Base-by-base conservation (phyloP, 208 protist genomes). In the Leishmania major region DNA sequence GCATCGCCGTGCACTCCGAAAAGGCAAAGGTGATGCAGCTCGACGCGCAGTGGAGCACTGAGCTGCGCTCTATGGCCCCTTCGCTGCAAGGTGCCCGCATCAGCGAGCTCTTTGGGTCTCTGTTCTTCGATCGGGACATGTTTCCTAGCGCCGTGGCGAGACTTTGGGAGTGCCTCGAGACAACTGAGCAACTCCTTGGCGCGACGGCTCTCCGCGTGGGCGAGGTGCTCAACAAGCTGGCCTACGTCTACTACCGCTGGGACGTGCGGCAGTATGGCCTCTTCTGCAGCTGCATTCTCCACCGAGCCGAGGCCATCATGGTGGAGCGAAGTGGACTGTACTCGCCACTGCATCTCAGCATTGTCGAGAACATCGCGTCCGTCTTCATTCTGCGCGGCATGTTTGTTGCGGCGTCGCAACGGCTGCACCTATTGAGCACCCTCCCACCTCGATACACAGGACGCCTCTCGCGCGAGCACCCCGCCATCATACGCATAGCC, bases 221-320 rank as follows among this genome's bases (percentile, higher is more conserved):
- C 28, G 85, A 90, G 78, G 75, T 89, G 62, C 81, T 92, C 47
- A 91, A 92, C 82, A 89, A 90, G 76, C 80, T 94, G 35, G 83
- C 87, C 35, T 89, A 88, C 72, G 85, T 89, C 6, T 94, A 92
- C 82, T 94, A 89, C 82, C 74, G 80, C 66, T 92, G 89, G 87
- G 84, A 92, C 67, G 83, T 77, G 35, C 79, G 67, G n/a, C 81
- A 80, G 67, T 92, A 84, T 75, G 91, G 89, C 69, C 73, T 91
- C 31, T 83, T 88, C 70, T 89, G 87, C 69, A 84, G 75, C 69
- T 92, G 87, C 81, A 83, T 94, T n/a, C 80, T 94, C 31, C 87
- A 89, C 40, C 88, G 83, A 69, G 84, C 89, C 15, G 89, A 92
- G 82, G 87, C 75, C 35, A 91, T 90, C 57, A 88, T 88, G 83